Evolutionary conservation across 2,329 filamentous ascomycete species (phyloP), one percentile per base, ranked within the genome.

Genomic region (Xylariomycetidae sp.): DNA sequence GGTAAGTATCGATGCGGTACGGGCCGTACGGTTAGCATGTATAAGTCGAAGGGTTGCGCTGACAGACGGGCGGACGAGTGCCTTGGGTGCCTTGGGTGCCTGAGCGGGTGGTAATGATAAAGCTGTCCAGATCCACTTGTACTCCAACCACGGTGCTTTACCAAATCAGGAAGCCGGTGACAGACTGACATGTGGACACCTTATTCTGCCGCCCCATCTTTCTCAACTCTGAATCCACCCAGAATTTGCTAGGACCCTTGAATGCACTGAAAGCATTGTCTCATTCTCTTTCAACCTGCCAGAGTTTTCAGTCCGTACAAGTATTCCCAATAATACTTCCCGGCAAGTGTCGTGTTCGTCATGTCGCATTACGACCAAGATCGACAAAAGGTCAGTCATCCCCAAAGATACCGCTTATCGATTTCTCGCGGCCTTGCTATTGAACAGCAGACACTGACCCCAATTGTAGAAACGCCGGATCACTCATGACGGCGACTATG

Each of bases 381-480:
- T 25, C 42, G 50, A 27, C 50, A 51, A 27, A 54, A 56, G 38
- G 53, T 50, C 37, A 38, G 38, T 35, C 1, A 24, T 13, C 23
- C 18, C 5, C 16, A 4, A 13, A 19, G 7, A 15, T 31, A 12
- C 10, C 25, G 32, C 30, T 26, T 23, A 29, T 18, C 22, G 23
- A 13, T 20, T 10, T 10, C 22, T 15, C n/a, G n/a, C n/a, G n/a
- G n/a, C n/a, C n/a, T n/a, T n/a, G n/a, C n/a, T n/a, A n/a, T n/a
- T n/a, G n/a, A n/a, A n/a, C 5, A 25, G 17, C 9, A 14, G 12
- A 26, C 28, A 32, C 39, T 38, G 32, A 40, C 20, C 16, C 8
- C 8, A n/a, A 34, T 54, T 27, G 3, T 37, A 77, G 73, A 74
- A 71, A 53, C 65, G 70, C 34, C 74, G 73, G 39, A 61, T 64